Evolutionary conservation across 1,139 yeast species (phyloP).

Genomic region (Suhomyces anneliseae): DNA sequence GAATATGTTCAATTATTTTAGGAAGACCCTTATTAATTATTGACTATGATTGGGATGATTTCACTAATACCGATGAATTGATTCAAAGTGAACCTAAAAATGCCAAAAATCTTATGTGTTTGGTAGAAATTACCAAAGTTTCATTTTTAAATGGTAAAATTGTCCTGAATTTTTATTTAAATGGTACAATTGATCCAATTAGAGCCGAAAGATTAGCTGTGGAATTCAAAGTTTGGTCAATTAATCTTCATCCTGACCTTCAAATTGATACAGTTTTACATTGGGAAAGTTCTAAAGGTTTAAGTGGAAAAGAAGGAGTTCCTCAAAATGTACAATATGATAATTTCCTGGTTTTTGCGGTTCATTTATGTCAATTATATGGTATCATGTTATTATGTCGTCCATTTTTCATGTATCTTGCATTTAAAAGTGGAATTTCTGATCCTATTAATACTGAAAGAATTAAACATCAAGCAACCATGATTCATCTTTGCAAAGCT

Average conservation of each 20-base stretch:
- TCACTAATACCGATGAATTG: constrained; percentile 12
- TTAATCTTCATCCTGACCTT: constrained; percentile 29
- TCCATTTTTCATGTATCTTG: constrained; percentile 45
- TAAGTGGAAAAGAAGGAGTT: neutral
- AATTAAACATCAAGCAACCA: constrained; percentile 17
- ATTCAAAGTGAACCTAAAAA: constrained; percentile 12
- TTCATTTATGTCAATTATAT: constrained; percentile 42
- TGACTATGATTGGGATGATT: constrained; percentile 46
- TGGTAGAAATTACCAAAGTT: constrained; percentile 16
- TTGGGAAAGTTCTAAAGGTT: constrained; percentile 9
- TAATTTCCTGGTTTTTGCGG: constrained; percentile 26
- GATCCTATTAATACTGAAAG: constrained; percentile 4
- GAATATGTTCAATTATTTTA: constrained; percentile 36
- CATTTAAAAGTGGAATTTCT: constrained; percentile 9
- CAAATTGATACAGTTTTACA: constrained; percentile 17
- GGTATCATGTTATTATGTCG: constrained; percentile 44
- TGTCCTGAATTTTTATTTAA: constrained; percentile 34
- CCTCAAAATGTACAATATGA: constrained; percentile 11
- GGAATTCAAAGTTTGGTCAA: constrained; percentile 42
- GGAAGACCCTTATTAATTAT: constrained; percentile 44
- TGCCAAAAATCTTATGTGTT: constrained; percentile 14
- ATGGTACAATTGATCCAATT: constrained; percentile 33
- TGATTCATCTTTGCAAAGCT: constrained; percentile 29
- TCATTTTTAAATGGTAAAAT: constrained; percentile 32
- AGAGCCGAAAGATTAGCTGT: constrained; percentile 39